Evolutionary conservation across 1,284 basidiomycete genomes (phyloP), one percentile per base, ranked within the genome.

Genomic region (Sanghuangporus baumii): DNA sequence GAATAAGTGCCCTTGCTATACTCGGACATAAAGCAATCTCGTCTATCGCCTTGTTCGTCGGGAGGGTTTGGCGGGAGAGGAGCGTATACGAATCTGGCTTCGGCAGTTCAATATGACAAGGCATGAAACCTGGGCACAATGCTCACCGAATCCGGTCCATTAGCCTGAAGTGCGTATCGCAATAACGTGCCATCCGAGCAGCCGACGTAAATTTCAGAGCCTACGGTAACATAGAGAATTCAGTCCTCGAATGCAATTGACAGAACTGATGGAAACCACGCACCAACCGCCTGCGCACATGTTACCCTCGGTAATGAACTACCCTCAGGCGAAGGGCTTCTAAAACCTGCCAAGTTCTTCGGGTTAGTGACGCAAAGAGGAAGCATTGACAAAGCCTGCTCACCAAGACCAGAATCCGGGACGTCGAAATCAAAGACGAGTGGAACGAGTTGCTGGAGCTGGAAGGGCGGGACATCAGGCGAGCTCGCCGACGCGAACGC

Each of bases 1-100:
- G 77, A 14, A 94, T 80, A 37, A 94, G 76, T 0, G 82, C 82
- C 43, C 86, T 83, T 14, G 82, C 83, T 14, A 94, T 83, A 69
- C 86, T 87, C 0, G 92, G 91, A 20, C 91, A 74, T 12, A 95
- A 76, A 11, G 89, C 81, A 64, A 96, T 90, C 67, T 90, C 87
- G 59, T 90, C 88, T 34, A 95, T 78, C 1, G 89, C 76, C 67
- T 86, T 88, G 55, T 81, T 81, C 46, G 74, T 80, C 2, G 86
- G 81, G 9, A 91, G 69, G 12, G 75, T 79, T 71, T 90, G 88
- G 41, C 86, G 82, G 18, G 89, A 90, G 16, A 89, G 71, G 7
- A 91, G 76, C 47, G 75, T 78, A 69, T 93, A 90, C 11, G 85
- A 81, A 63, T 83, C 85, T 63, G 82, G 76, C 85, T 90, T 52